Evolutionary conservation across 2,329 filamentous ascomycete species (phyloP).

Genomic region (Neopestalotiopsis sp.): DNA sequence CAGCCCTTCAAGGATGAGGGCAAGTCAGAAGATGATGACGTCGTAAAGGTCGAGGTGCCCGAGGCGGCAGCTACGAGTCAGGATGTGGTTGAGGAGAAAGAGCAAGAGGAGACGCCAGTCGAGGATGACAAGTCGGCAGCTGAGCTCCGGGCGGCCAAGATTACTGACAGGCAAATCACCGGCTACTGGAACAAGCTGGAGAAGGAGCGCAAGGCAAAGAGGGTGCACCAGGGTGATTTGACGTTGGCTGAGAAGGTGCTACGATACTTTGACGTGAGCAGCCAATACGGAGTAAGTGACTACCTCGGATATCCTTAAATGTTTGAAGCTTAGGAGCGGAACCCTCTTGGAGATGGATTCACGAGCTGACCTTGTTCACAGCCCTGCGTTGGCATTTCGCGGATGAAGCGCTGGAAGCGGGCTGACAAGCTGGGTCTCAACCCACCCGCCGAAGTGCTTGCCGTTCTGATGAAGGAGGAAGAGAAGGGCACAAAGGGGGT

Average conservation of each 20-base stretch:
- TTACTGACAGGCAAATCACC: slow-evolving; percentile 73
- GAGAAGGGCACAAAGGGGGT: slow-evolving; percentile 56
- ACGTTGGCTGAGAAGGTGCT: slow-evolving; percentile 82
- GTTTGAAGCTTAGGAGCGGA: not conserved
- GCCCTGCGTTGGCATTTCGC: slow-evolving; percentile 87
- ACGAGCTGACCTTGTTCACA: slow-evolving; percentile 41
- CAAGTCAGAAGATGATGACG: slow-evolving; percentile 24
- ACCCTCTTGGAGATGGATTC: slow-evolving; percentile 9
- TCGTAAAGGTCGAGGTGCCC: slow-evolving; percentile 25
- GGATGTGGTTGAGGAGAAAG: slow-evolving; percentile 32
- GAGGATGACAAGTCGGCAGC: slow-evolving; percentile 50
- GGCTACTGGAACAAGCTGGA: slow-evolving; percentile 82
- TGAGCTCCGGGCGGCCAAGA: slow-evolving; percentile 65
- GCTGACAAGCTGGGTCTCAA: slow-evolving; percentile 83
- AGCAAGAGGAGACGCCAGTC: slow-evolving; percentile 28
- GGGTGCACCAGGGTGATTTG: slow-evolving; percentile 80
- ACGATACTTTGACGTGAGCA: slow-evolving; percentile 90
- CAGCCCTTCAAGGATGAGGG: slow-evolving; percentile 29
- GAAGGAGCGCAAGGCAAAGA: slow-evolving; percentile 66
- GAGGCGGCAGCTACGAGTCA: slow-evolving; percentile 31
- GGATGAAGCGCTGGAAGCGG: slow-evolving; percentile 85
- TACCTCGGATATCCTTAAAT: not conserved
- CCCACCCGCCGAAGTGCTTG: slow-evolving; percentile 88
- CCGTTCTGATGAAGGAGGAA: slow-evolving; percentile 79
- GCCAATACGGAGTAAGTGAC: slow-evolving; percentile 81